phyloP scores from a whole-genome alignment of 768 basidiomycete species.

The Xerocomellus dryophilus region DNA sequence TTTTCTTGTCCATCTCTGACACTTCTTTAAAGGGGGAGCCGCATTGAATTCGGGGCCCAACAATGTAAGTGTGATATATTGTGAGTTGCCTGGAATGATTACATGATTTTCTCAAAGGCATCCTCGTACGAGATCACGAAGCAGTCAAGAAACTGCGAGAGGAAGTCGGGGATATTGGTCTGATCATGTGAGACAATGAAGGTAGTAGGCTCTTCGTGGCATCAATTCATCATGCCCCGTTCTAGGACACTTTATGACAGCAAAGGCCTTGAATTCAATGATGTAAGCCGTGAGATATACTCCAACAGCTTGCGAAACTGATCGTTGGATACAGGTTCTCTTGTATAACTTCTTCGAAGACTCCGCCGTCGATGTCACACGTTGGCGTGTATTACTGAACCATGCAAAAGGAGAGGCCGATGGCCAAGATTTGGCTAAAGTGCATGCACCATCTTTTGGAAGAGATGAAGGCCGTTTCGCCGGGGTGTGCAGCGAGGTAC shows the following conservation, averaged over 20 bases:
- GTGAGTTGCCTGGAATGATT: background rate
- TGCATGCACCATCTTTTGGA: slow-evolving; percentile 44
- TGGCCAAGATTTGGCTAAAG: slow-evolving; percentile 5
- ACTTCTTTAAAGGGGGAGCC: slow-evolving; percentile 36
- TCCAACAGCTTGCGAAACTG: background rate
- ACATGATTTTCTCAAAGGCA: slow-evolving; percentile 40
- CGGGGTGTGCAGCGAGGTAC: slow-evolving; percentile 57
- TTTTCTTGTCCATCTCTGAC: slow-evolving; percentile 6
- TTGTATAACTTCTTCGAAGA: slow-evolving; percentile 75
- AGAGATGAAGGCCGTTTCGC: slow-evolving; percentile 47
- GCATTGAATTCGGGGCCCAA: slow-evolving; percentile 58
- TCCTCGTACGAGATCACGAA: slow-evolving; percentile 61
- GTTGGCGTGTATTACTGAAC: slow-evolving; percentile 61
- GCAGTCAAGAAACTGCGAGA: slow-evolving; percentile 46
- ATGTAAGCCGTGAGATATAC: slow-evolving; percentile 4
- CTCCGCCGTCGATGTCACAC: slow-evolving; percentile 46
- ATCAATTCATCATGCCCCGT: background rate
- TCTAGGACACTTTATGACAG: slow-evolving; percentile 33
- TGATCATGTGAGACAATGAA: slow-evolving; percentile 48
- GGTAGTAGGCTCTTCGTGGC: background rate
- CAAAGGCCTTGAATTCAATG: slow-evolving; percentile 30
- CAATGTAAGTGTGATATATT: slow-evolving; percentile 48
- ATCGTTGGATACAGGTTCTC: slow-evolving; percentile 47
- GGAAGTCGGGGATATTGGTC: slow-evolving; percentile 56
- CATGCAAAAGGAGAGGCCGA: slow-evolving; percentile 28